Percentiles rank a stretch among this genome's conserved stretches.
Conservation (phyloP, 2,329 filamentous ascomycete genomes). For the Exophiala bonariae region DNA sequence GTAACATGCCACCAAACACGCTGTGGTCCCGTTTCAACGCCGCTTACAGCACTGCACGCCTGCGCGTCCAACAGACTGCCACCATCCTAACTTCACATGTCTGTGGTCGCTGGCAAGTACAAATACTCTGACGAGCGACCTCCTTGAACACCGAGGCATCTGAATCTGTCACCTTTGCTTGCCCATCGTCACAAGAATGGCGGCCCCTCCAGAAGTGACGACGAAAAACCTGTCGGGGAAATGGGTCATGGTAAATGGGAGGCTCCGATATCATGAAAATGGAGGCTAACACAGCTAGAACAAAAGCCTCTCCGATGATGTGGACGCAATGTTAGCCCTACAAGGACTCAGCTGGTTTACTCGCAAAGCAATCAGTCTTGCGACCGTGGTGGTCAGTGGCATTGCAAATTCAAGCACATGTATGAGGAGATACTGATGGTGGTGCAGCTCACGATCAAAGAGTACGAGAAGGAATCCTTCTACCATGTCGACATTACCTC, state of each 20-base stretch:
- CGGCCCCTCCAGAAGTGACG: conserved; percentile 67
- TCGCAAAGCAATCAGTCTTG: conserved; percentile 69
- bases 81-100: no score
- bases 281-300: conserved; percentile 56
- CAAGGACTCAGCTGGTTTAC: conserved; percentile 72
- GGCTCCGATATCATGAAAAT: conserved; percentile 1
- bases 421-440: conserved; percentile 1
- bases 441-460: conserved; percentile 36
- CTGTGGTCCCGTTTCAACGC: no score
- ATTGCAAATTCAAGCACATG: not conserved
- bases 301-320: conserved; percentile 68
- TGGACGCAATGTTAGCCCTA: conserved; percentile 63
- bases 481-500: conserved; percentile 73
- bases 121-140: no score
- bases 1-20: no score
- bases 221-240: conserved; percentile 67
- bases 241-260: conserved; percentile 64
- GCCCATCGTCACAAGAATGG: conserved; percentile 54
- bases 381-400: conserved; percentile 53
- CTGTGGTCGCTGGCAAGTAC: no score
- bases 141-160: no score
- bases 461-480: conserved; percentile 45
- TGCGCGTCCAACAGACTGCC: no score
- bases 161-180: not conserved
- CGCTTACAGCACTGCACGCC: no score